phyloP scores from a whole-genome alignment of 345 rosid species.

The Geranium brycei region DNA sequence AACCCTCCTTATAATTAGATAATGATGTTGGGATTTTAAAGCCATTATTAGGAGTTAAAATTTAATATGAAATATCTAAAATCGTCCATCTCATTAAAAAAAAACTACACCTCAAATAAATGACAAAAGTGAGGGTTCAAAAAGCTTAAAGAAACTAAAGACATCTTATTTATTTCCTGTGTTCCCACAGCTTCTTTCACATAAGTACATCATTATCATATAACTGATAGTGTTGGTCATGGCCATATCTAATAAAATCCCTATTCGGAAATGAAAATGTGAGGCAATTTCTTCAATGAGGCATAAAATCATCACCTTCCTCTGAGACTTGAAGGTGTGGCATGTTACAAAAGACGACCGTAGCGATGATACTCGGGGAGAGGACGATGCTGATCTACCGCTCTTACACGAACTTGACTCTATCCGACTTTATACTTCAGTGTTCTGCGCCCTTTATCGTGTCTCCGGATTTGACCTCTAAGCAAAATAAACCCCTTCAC shows the following conservation, averaged over 20 bases:
- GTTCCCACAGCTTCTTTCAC: too few species aligned
- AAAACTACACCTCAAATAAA: too few species aligned
- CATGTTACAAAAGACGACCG: slow-evolving; percentile 42
- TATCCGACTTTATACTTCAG: slow-evolving; percentile 18
- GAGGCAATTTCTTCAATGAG: slow-evolving; percentile 9
- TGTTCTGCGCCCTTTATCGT: neutral
- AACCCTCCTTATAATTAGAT: too few species aligned
- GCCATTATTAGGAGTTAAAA: too few species aligned
- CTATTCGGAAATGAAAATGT: slow-evolving; percentile 10
- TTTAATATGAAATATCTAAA: too few species aligned
- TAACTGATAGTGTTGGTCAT: neutral
- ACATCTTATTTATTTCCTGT: too few species aligned
- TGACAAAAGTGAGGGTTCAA: too few species aligned
- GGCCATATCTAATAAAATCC: slow-evolving; percentile 18
- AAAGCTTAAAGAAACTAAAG: too few species aligned
- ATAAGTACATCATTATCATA: neutral
- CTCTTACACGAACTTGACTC: slow-evolving; percentile 22
- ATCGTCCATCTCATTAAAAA: too few species aligned
- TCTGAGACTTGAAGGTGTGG: slow-evolving; percentile 30
- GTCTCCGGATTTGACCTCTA: slow-evolving; percentile 2
- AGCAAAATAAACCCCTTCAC: neutral
- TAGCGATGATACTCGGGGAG: too few species aligned
- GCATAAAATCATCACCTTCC: slow-evolving; percentile 28
- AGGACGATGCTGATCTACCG: slow-evolving; percentile 1
- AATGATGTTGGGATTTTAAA: too few species aligned